Conservation (phyloP, 1,284 basidiomycete species). For the Clitocybe nebularis region DNA sequence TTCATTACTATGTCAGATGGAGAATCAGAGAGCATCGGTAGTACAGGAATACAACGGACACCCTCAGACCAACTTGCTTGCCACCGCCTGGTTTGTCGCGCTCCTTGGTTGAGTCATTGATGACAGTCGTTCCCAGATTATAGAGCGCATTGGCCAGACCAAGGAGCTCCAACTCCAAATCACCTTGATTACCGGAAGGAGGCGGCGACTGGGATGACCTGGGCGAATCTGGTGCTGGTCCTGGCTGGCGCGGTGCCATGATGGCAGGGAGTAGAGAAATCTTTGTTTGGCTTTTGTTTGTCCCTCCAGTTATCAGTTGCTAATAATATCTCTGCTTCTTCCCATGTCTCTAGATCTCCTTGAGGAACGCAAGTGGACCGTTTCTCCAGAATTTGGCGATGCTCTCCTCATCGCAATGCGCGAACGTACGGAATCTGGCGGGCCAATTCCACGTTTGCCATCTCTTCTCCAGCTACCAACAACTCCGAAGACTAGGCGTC, state of each 20-base stretch:
- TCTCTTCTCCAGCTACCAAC: constrained; percentile 15
- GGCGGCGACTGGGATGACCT: constrained; percentile 66
- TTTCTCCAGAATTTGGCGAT: constrained; percentile 17
- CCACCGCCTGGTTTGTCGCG: constrained; percentile 59
- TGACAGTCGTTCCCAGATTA: constrained; percentile 73
- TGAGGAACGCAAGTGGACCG: constrained; percentile 10
- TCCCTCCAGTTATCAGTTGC: neutral
- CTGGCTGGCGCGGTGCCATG: constrained; percentile 11
- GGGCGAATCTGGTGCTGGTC: constrained; percentile 65
- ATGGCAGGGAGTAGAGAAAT: neutral
- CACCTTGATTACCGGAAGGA: constrained; percentile 63
- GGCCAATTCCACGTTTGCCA: constrained; percentile 16
- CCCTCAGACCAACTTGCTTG: constrained; percentile 67
- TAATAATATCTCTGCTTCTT: neutral
- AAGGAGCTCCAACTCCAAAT: constrained; percentile 69
- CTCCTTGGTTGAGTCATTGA: constrained; percentile 75
- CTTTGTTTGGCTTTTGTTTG: constrained; percentile 13
- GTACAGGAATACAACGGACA: constrained; percentile 40
- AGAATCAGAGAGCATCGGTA: neutral
- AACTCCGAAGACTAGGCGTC: constrained; percentile 1
- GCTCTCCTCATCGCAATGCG: constrained; percentile 13
- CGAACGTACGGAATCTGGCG: constrained; percentile 12
- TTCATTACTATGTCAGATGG: constrained; percentile 52
- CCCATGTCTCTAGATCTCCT: neutral
- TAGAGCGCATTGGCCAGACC: constrained; percentile 72